Evolutionary conservation across 202 grass and related monocot species (phyloP), one percentile per base, ranked within the genome.

Genomic region (Musa balbisiana): DNA sequence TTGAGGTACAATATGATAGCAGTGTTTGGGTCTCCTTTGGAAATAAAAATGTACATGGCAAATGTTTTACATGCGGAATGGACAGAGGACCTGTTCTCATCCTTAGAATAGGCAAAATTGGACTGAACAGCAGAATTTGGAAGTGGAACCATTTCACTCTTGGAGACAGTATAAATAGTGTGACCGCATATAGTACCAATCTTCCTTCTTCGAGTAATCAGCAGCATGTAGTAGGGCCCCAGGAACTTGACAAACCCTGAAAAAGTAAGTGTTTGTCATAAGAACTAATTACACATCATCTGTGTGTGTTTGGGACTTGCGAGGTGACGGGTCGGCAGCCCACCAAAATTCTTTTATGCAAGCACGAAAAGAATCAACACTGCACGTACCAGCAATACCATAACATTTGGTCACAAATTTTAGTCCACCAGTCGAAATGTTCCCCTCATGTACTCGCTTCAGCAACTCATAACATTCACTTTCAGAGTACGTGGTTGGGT

Each of bases 61-160:
- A 55, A 78, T 82, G 79, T 85, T 93, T 84, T 82, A 85, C 85
- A 86, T 78, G 73, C 76, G 80, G 84, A 89, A 90, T 88, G 83
- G 88, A 90, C 56, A 85, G 85, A 98, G 86, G 87, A 99, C 95
- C 95, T 99, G 91, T 95, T 99, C 83, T 99, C 95, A 88, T 99
- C 95, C 89, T 90, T 99, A 95, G 89, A 99, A 92, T 99, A 92
- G 75, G 89, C 87, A 91, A 94, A 85, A 77, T 87, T 88, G 74
- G 85, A 85, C 80, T 78, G 90, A 72, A 95, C 88, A 82, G 84
- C 87, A 77, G 87, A 85, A 83, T 89, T 88, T 85, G 95, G 89
- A 85, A 99, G 71, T 75, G 87, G 53, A 10, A 95, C 92, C 84
- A 99, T 82, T 81, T 95, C 87, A 10, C 83, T 95, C 81, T 92